Base-by-base conservation (phyloP, 352 stramenopile species). In the Aphanomyces cochlioides region DNA sequence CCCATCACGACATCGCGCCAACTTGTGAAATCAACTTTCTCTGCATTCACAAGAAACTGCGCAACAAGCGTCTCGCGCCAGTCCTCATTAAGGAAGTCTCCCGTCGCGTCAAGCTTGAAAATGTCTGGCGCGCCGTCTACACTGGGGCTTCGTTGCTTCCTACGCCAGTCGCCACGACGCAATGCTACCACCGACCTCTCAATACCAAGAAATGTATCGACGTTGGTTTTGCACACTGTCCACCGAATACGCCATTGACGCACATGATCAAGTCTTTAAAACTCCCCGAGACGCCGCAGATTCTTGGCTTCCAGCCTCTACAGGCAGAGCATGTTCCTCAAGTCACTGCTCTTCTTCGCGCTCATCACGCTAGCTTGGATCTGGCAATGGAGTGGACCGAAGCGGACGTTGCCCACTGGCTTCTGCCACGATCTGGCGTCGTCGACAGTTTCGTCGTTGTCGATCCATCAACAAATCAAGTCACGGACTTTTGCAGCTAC, bases 81-180 rank as follows among this genome's bases (percentile, higher is more conserved):
- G 97, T 99, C 47, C 81, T 99, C 0, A 99, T 99, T 79, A 99
- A 99, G 83, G 98, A 99, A 78, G 96, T 99, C 63, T 99, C 97
- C n/a, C 82, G 98, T 19, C 80, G 96, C 37, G 96, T 99, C 10
- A 99, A 99, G 78, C 73, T 97, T 17, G 87, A 73, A 37, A 64
- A 96, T 69, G 78, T 96, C 21, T 96, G 86, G 86, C 95, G 99
- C 78, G 98, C 98, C 5, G 95, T 99, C 3, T 99, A 99, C 80
- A 99, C 98, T 34, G 98, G 96, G 0, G 98, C 97, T 5, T 95
- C 98, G 7, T 83, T 98, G 47, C 79, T 99, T 47, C 97, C 97
- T 0, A 98, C 94, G 74, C 97, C 97, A 4, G 85, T 99, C 7
- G 85, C 94, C 7, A 77, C 82, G 34, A 98, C 91, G 72, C 84